Evolutionary conservation across 305 asterid species (phyloP).

Genomic region (Fraxinus paxiana): DNA sequence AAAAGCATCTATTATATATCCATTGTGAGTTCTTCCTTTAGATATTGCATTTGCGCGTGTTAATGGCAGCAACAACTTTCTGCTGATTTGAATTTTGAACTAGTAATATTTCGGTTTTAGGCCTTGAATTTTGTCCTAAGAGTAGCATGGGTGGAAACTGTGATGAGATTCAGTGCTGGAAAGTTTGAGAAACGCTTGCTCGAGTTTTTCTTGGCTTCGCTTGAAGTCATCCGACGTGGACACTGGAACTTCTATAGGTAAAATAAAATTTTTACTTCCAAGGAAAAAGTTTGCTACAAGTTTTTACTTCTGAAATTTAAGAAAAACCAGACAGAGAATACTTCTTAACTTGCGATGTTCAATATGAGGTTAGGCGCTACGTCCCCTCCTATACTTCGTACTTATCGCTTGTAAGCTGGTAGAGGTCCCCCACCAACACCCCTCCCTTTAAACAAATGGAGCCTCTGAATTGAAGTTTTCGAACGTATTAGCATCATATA

Average conservation of each 20-base stretch:
- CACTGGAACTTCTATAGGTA: constrained; percentile 98
- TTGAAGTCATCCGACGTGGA: constrained; percentile 95
- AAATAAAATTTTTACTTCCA: neutral
- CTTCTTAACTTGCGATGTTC: neutral
- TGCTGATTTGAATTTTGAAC: neutral
- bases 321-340: neutral
- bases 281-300: neutral
- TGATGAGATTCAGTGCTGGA: constrained; percentile 57
- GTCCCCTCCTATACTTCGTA: neutral
- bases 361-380: neutral
- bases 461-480: neutral
- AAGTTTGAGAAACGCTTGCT: constrained; percentile 60
- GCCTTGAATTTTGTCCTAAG: constrained; percentile 67
- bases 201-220: constrained; percentile 72
- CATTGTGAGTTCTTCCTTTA: constrained; percentile 51
- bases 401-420: neutral
- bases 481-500: neutral
- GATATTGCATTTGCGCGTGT: neutral
- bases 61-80: neutral
- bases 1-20: constrained; percentile 70
- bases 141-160: constrained; percentile 81
- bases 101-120: constrained; percentile 26
- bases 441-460: neutral
- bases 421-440: neutral
- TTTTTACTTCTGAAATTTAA: neutral